phyloP scores from a whole-genome alignment of 768 basidiomycete genomes.

The Lentinus brumalis region DNA sequence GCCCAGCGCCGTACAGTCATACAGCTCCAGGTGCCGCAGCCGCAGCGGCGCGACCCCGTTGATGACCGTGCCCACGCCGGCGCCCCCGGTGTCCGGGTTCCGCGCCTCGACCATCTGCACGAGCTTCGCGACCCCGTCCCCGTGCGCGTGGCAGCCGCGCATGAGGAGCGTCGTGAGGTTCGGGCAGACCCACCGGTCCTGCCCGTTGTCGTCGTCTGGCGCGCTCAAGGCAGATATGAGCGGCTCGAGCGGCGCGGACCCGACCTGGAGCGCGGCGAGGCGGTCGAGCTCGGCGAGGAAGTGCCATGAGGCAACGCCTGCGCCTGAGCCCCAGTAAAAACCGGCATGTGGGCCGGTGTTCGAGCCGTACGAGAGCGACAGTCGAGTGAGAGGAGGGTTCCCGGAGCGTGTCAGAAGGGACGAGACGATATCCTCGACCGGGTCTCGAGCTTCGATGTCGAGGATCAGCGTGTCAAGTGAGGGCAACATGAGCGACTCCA shows the following conservation, averaged over 20 bases:
- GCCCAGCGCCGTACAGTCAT: conserved; percentile 66
- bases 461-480: conserved; percentile 58
- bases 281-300: conserved; percentile 61
- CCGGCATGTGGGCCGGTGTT: conserved; percentile 32
- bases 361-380: conserved; percentile 64
- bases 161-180: conserved; percentile 59
- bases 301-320: conserved; percentile 66
- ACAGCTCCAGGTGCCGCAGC: conserved; percentile 60
- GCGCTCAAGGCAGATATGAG: conserved; percentile 57
- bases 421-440: conserved; percentile 71
- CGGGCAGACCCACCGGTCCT: conserved; percentile 63
- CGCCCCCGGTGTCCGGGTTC: conserved; percentile 50
- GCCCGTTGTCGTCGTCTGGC: conserved; percentile 59
- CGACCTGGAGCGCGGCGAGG: conserved; percentile 61
- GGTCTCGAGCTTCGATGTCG: conserved; percentile 75
- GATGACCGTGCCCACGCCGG: conserved; percentile 27
- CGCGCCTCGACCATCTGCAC: conserved; percentile 73
- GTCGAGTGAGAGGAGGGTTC: conserved; percentile 55
- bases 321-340: conserved; percentile 61
- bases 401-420: conserved; percentile 61
- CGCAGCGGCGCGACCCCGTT: conserved; percentile 54
- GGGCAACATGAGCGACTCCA: conserved; percentile 64
- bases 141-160: conserved; percentile 65
- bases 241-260: conserved; percentile 66
- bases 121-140: conserved; percentile 65